Base-by-base conservation (phyloP, 179 eudicot genomes). In the Amaranthus tricolor region DNA sequence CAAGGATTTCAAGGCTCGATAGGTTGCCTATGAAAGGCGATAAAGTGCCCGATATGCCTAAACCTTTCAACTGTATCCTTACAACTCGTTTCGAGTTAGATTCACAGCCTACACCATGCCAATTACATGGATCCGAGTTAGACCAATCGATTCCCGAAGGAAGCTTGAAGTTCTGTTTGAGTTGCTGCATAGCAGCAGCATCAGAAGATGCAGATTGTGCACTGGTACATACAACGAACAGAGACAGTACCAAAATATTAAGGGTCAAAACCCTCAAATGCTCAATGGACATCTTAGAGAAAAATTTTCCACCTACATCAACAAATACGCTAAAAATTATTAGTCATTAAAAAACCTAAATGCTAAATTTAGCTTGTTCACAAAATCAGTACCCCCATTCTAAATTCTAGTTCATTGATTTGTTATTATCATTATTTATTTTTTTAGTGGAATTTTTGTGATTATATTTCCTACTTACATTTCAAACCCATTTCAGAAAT, bases 91-190 rank as follows among this genome's bases (percentile, higher is more conserved):
- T 63, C 40, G 40, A 31, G 48, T 70, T 71, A 1, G 59, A 13
- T 40, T 83, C 83, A 76, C 96, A 91, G 6, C n/a, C 47, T 49
- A 91, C 77, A 8, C 66, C 54, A 0, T 72, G 24, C 93, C 94
- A 88, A 0, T 66, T 47, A 57, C 96, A 91, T 20, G 83, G 84
- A 76, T 82, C 66, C 3, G 83, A n/a, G 55, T 71, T 24, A 68
- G 85, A 71, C 66, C 84, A 80, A 79, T 85, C 82, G 70, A 81
- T 74, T 3, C 76, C 21, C 1, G 92, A 83, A 4, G 88, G 60
- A 0, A 86, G 86, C 44, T 81, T 74, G 15, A 91, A 62, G 24
- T 65, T 31, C 20, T 66, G 31, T 66, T 72, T 78, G 66, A 90
- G 66, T 13, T 74, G 47, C 72, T 67, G 67, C 91, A 90, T 89